A percentile compares a stretch with the other conserved stretches of the same genome.
phyloP scores from a whole-genome alignment of 768 basidiomycete species.

The Pleurotus tuber-regium region DNA sequence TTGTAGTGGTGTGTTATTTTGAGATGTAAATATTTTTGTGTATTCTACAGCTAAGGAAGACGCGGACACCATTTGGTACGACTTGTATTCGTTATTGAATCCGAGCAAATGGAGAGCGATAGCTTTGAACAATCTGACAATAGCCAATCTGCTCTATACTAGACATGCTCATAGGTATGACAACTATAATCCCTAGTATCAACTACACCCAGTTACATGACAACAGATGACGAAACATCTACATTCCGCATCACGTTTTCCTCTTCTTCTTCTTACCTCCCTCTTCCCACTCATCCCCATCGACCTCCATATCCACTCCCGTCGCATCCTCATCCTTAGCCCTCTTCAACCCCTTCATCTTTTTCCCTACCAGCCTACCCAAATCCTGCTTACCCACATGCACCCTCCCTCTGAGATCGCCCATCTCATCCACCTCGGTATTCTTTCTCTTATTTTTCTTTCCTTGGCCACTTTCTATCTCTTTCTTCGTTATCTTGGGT shows the following conservation, averaged over 20 bases:
- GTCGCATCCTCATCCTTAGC: constrained; percentile 19
- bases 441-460: constrained; percentile 82
- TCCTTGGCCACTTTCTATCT: constrained; percentile 83
- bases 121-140: no score
- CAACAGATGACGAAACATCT: no score
- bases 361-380: constrained; percentile 80
- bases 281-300: constrained; percentile 16
- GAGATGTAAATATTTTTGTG: no score
- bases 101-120: no score
- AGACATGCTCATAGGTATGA: no score
- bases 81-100: no score
- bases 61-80: no score
- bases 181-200: no score
- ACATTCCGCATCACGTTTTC: not conserved
- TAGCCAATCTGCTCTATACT: no score
- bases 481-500: constrained; percentile 86
- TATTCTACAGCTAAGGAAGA: no score
- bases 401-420: constrained; percentile 86
- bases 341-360: constrained; percentile 91
- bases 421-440: constrained; percentile 96
- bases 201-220: no score
- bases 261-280: constrained; percentile 16
- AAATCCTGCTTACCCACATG: constrained; percentile 92
- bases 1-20: no score
- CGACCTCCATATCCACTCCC: constrained; percentile 19